Evolutionary conservation across 768 basidiomycete species (phyloP), one percentile per base, ranked within the genome.

Genomic region (Suillus luteus): DNA sequence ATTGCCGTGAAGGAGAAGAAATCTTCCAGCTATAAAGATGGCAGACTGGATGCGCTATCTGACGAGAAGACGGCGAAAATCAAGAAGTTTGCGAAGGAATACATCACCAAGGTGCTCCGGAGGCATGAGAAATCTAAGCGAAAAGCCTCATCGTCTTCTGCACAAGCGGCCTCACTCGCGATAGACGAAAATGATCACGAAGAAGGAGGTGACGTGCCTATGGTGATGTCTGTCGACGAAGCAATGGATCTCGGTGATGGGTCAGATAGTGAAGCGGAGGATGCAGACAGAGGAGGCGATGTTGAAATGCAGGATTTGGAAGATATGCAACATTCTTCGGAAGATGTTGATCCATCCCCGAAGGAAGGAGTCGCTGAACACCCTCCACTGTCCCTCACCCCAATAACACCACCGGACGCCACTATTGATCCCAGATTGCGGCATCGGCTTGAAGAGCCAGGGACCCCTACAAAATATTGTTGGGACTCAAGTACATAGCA

Each of bases 1-100:
- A 90, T 99, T 62, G 83, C 89, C n/a, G 91, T 95, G 59, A 97
- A 97, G 76, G 96, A 99, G 81, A 96, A 96, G 77, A 96, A 95
- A 74, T 92, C 92, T 0, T 77, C 87, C 3, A 87, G 85, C 49
- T 98, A 91, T 71, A 84, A 82, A 62, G 87, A 90, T n/a, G 83
- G 84, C 22, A 84, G 84, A 60, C 82, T 96, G 15, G 91, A 94
- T 3, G 46, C 83, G 2, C 82, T 98, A 27, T 88, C 92, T 3
- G 91, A 95, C 5, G 96, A 99, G 67, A 98, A 98, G 73, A 79
- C 84, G 24, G 70, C 73, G 52, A 98, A 98, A 78, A 95, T 99
- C 75, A 96, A 94, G 77, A 90, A 92, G 71, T 99, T 95, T 72
- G 82, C 90, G 40, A 95, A 96, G 75, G 94, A 97, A 49, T 99